Evolutionary conservation across 192 early-diverging fungal genomes (phyloP), one percentile per base, ranked within the genome.

Genomic region (Mortierella alpina): DNA sequence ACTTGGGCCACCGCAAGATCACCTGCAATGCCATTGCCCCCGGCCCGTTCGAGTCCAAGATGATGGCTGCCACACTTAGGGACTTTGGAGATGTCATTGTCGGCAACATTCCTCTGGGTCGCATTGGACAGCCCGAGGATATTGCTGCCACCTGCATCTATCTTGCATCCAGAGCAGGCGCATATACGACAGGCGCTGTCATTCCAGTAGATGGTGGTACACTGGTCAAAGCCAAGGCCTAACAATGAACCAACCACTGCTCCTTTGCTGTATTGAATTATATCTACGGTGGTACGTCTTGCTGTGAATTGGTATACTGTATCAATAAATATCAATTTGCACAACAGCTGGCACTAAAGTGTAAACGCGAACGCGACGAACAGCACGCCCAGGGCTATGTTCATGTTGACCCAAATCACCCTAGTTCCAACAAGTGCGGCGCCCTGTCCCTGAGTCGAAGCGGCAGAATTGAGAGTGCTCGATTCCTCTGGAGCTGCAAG

Each of bases 121-220:
- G 96, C 44, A 92, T 99, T 69, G 97, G 97, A 0, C 60, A 70
- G 8, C 82, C 93, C 1, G 88, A 93, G 68, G 96, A 98, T 83
- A 93, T 98, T 88, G 95, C 93, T 49, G 97, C 93, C 31, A 85
- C 94, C 7, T 92, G 92, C 45, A 82, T 98, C 41, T 98, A 93
- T 74, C 80, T 97, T 63, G 89, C 90, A 7, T 90, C 88, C 20
- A 68, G 85, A 7, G 96, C 92, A 1, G 92, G 92, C 18, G 89
- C 93, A 18, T 96, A 96, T 70, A 84, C 95, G 56, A 95, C 91
- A 44, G 96, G 96, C 23, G 89, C 90, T 51, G 84, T 96, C 4
- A 94, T 98, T 76, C 82, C 90, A 13, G 88, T 95, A 13, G 96
- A 98, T 78, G 96, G 96, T 65, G 96, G 96, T 6, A 58, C 84